Base-by-base conservation (phyloP, 306 rosid species). In the Corylus avellana region DNA sequence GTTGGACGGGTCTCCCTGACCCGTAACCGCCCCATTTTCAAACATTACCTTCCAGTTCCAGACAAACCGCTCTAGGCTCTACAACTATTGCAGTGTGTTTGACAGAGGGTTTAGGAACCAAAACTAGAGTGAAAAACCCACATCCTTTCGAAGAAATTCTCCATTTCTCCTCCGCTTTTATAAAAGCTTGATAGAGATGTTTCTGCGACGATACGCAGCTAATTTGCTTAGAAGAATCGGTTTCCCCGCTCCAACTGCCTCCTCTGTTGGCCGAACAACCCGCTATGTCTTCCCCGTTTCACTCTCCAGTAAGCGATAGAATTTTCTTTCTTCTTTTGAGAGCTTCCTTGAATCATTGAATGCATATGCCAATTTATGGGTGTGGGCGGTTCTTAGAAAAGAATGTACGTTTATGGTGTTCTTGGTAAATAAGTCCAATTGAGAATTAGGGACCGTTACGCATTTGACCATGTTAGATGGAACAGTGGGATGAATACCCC, bases 181-280 rank as follows among this genome's bases (percentile, higher is more conserved):
- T 74, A 54, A 42, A 42, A 73, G 17, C 18, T 62, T 1, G 56
- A 46, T 32, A 63, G 44, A 75, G 78, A 91, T 89, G 97, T 82
- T 61, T 72, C 64, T 86, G 77, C 88, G 91, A 3, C 73, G 75
- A 78, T 77, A 78, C 55, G 84, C 88, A 0, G 49, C 87, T 35
- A 86, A 70, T 70, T 67, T 88, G 37, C 66, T 86, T 0, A 85
- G 74, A 77, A 86, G 77, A 76, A 72, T 86, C 70, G 82, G 92
- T 12, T 75, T 85, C 70, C 77, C 84, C 51, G 17, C 88, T 69
- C 80, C 47, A 17, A 29, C 37, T 27, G 53, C 75, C 37, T 73
- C 63, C 44, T n/a, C 83, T 25, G 25, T 82, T 46, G 58, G 82
- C 50, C 53, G 53, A 47, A 17, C 62, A 8, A 27, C 76, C 80